Percentiles rank a stretch among this genome's conserved stretches.
These are phyloP conservation scores for Fusarium xylarioides DNA, from an alignment of 2,329 filamentous ascomycete species.

Conservation along the genomic window DNA sequence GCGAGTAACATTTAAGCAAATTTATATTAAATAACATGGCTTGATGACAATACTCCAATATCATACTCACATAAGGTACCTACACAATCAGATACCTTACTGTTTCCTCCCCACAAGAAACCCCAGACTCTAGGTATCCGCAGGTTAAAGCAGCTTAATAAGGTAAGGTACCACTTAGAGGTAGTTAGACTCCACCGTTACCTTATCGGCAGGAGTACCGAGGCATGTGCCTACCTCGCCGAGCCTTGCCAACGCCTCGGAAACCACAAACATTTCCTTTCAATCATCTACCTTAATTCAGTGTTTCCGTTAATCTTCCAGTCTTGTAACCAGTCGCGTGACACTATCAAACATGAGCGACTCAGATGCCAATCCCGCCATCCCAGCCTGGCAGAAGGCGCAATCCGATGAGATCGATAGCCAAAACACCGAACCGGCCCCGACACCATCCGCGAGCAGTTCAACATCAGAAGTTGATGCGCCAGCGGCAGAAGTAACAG, in stretches of 20 bases:
- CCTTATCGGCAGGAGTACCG: conserved; percentile 30
- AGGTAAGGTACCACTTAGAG: background rate
- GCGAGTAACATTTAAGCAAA: background rate
- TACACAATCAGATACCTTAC: background rate
- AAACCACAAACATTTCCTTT: conserved; percentile 14
- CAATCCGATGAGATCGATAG: conserved; percentile 27
- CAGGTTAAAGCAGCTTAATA: background rate
- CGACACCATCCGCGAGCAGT: conserved; percentile 29
- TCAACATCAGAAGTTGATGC: conserved; percentile 30
- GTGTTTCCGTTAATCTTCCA: background rate
- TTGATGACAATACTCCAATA: background rate
- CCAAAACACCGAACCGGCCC: conserved; percentile 22
- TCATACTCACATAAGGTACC: background rate
- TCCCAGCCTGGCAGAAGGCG: conserved; percentile 48
- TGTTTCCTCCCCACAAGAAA: conserved; percentile 10
- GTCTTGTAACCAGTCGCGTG: background rate
- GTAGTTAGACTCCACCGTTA: conserved; percentile 31
- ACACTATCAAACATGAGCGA: conserved; percentile 45
- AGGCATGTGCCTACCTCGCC: conserved; percentile 41
- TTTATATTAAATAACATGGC: background rate
- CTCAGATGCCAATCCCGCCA: conserved; percentile 43
- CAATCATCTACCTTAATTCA: background rate
- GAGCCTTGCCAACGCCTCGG: conserved; percentile 38
- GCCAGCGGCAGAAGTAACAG: conserved; percentile 1
- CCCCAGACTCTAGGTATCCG: background rate